Evolutionary conservation across 495 filamentous ascomycete species (phyloP).

Genomic region (Apodospora peruviana): DNA sequence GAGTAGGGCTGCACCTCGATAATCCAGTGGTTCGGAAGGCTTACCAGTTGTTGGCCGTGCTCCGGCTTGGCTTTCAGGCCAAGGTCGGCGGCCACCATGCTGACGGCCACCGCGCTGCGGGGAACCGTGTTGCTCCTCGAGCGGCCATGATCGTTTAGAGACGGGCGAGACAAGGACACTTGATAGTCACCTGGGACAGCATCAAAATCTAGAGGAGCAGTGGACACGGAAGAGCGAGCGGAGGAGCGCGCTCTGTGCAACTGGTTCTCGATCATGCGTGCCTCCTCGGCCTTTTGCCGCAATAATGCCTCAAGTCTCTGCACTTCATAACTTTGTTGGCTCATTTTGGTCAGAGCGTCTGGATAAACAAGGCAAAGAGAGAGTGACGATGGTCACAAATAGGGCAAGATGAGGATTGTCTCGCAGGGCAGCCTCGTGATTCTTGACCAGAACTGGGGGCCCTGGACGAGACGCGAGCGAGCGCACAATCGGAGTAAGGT

Average conservation of each 20-base stretch:
- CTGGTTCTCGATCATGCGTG: constrained; percentile 9
- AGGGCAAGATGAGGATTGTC: background rate
- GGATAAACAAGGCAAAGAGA: background rate
- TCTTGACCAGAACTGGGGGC: background rate
- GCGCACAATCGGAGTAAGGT: constrained; percentile 2
- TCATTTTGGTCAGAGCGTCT: constrained; percentile 23
- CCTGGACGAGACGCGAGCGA: too few species aligned
- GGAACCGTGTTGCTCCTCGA: constrained; percentile 29
- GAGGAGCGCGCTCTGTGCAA: constrained; percentile 17
- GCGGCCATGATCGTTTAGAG: constrained; percentile 20
- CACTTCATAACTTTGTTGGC: constrained; percentile 11
- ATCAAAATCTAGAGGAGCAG: constrained; percentile 11
- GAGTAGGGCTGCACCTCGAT: constrained; percentile 2
- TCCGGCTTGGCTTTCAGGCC: constrained; percentile 3
- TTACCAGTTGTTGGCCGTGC: constrained; percentile 15
- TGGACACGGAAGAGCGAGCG: constrained; percentile 5
- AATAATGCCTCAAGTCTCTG: constrained; percentile 14
- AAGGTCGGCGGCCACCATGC: constrained; percentile 1
- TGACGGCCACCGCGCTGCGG: constrained; percentile 16
- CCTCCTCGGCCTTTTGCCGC: constrained; percentile 13
- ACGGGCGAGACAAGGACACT: constrained; percentile 15
- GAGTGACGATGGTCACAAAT: background rate
- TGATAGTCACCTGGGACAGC: constrained; percentile 24
- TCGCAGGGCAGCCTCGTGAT: constrained; percentile 7
- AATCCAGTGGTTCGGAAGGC: background rate